A percentile compares a stretch with the other conserved stretches of the same genome.
These are phyloP conservation scores for Tuber microsphaerosporum DNA, from an alignment of 495 filamentous ascomycete species.

Conservation along the genomic window DNA sequence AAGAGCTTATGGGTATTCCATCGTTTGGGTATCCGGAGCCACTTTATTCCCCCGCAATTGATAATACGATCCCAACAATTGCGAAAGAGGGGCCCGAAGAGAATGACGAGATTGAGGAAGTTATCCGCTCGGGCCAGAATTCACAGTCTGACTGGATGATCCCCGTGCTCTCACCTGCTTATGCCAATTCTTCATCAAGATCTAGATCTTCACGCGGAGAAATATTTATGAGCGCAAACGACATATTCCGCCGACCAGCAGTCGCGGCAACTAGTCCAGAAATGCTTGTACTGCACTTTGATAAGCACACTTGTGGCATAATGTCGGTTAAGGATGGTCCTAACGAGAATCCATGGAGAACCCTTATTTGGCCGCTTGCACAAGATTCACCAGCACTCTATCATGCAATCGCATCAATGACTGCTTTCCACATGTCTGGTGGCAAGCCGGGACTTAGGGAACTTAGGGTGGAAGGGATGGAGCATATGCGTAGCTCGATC, in stretches of 20 bases:
- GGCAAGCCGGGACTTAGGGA: constrained; percentile 51
- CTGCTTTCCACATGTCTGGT: constrained; percentile 65
- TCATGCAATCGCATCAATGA: constrained; percentile 68
- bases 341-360: constrained; percentile 72
- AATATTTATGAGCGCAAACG: constrained; percentile 24
- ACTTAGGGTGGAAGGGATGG: constrained; percentile 60
- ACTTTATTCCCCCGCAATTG: constrained; percentile 8
- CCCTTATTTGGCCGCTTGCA: constrained; percentile 64
- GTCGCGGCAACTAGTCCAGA: constrained; percentile 52
- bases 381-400: constrained; percentile 61
- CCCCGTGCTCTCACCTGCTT: constrained; percentile 29
- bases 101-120: constrained; percentile 56
- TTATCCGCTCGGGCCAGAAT: constrained; percentile 45
- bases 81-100: constrained; percentile 26
- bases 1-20: not conserved
- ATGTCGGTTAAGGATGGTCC: constrained; percentile 67
- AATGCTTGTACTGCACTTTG: constrained; percentile 61
- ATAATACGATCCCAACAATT: constrained; percentile 23
- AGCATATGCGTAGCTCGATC: constrained; percentile 65
- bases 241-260: constrained; percentile 47
- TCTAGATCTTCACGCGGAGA: constrained; percentile 29
- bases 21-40: not conserved
- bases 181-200: constrained; percentile 34
- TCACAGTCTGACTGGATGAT: constrained; percentile 12
- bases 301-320: constrained; percentile 67